phyloP scores from a whole-genome alignment of 2,329 filamentous ascomycete genomes.

The Penicillium thymicola region DNA sequence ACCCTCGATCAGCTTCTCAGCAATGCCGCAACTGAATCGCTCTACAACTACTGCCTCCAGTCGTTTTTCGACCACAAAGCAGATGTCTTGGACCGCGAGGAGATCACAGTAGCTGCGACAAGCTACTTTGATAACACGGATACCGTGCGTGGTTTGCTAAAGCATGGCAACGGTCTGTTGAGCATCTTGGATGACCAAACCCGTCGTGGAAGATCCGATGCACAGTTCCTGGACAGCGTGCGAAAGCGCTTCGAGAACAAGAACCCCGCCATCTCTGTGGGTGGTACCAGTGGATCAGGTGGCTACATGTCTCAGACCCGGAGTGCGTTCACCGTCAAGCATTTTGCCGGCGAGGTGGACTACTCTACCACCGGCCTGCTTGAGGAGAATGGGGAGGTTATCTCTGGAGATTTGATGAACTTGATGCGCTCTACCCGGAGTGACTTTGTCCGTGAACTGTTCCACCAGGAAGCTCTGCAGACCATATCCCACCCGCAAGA shows the following conservation, averaged over 20 bases:
- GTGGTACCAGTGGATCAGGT: constrained; percentile 72
- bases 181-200: constrained; percentile 97
- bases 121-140: constrained; percentile 99
- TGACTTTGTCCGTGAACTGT: constrained; percentile 82
- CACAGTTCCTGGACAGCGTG: constrained; percentile 85
- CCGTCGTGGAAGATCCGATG: constrained; percentile 78
- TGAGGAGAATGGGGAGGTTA: constrained; percentile 94
- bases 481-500: constrained; percentile 93
- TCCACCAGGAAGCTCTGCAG: constrained; percentile 92
- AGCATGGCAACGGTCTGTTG: constrained; percentile 85
- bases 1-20: constrained; percentile 88
- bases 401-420: constrained; percentile 94
- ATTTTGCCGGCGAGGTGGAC: constrained; percentile 95
- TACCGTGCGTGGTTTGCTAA: constrained; percentile 85
- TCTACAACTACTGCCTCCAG: constrained; percentile 91
- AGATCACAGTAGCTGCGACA: constrained; percentile 82
- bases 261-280: constrained; percentile 82
- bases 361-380: constrained; percentile 83
- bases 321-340: constrained; percentile 82
- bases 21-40: constrained; percentile 86
- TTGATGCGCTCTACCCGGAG: constrained; percentile 85
- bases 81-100: constrained; percentile 89
- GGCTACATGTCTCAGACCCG: constrained; percentile 80
- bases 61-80: constrained; percentile 95
- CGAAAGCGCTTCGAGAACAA: constrained; percentile 92